Percentiles rank a stretch among this genome's conserved stretches.
Evolutionary conservation across 768 basidiomycete genomes (phyloP).

Genomic region (Boletus coccyginus): DNA sequence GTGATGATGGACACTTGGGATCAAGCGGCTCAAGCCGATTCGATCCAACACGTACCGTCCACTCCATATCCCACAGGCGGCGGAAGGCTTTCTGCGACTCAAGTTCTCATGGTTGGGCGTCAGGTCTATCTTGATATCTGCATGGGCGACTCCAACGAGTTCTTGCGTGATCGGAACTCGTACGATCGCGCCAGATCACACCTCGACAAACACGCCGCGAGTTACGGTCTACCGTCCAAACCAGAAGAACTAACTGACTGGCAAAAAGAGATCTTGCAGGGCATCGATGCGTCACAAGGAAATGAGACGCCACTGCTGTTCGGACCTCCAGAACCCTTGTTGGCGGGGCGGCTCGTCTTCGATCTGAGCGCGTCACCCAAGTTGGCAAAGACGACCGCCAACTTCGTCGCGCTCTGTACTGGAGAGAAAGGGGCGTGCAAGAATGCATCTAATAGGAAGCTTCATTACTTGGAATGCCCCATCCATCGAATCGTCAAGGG

Average conservation of each 20-base stretch:
- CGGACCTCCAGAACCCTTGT: conserved; percentile 36
- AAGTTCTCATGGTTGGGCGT: conserved; percentile 3
- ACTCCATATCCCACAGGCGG: neutral
- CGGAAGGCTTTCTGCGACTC: neutral
- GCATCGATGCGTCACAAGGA: conserved; percentile 35
- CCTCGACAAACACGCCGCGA: conserved; percentile 36
- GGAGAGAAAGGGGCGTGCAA: conserved; percentile 45
- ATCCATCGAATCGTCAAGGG: conserved; percentile 47
- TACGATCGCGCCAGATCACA: conserved; percentile 35
- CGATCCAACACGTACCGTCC: neutral
- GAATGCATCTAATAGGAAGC: conserved; percentile 42
- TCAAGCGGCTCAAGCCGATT: neutral
- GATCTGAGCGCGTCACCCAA: conserved; percentile 37
- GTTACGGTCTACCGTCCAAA: conserved; percentile 41
- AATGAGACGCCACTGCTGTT: conserved; percentile 31
- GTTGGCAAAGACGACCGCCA: conserved; percentile 44
- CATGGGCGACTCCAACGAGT: conserved; percentile 36
- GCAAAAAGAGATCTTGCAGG: conserved; percentile 45
- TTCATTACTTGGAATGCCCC: conserved; percentile 42
- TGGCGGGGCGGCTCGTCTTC: conserved; percentile 41
- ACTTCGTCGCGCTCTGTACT: conserved; percentile 48
- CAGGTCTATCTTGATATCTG: conserved; percentile 41
- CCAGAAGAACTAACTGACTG: conserved; percentile 41
- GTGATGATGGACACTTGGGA: neutral
- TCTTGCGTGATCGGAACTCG: conserved; percentile 23